Evolutionary conservation across 768 basidiomycete genomes (phyloP).

Genomic region (Grammothele lineata): DNA sequence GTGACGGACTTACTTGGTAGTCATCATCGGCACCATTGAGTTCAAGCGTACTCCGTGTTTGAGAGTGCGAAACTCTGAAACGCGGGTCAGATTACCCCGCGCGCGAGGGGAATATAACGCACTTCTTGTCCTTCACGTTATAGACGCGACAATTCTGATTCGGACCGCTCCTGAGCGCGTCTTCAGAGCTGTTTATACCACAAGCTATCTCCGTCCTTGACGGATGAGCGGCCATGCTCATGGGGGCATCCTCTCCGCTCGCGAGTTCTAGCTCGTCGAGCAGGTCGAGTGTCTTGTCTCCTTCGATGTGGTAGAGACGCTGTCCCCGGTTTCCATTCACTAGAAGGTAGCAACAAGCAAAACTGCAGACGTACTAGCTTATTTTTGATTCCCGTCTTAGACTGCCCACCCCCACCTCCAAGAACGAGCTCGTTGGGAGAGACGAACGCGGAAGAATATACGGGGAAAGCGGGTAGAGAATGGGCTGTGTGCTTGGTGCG

Average conservation of each 20-base stretch:
- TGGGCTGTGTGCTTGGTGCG: slow-evolving; percentile 78
- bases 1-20: slow-evolving; percentile 66
- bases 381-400: slow-evolving; percentile 89
- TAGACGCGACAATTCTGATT: slow-evolving; percentile 89
- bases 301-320: slow-evolving; percentile 64
- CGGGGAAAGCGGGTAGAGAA: slow-evolving; percentile 77
- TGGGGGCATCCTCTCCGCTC: slow-evolving; percentile 88
- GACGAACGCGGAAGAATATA: slow-evolving; percentile 83
- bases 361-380: slow-evolving; percentile 61
- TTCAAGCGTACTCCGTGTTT: slow-evolving; percentile 57
- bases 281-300: slow-evolving; percentile 48
- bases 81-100: neutral
- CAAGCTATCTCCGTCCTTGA: slow-evolving; percentile 63
- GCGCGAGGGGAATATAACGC: slow-evolving; percentile 12
- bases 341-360: neutral
- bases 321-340: slow-evolving; percentile 24
- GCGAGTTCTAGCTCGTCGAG: slow-evolving; percentile 72
- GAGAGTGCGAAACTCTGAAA: slow-evolving; percentile 48
- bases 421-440: slow-evolving; percentile 68
- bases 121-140: slow-evolving; percentile 56
- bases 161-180: slow-evolving; percentile 54
- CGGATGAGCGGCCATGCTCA: slow-evolving; percentile 79
- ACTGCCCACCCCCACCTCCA: slow-evolving; percentile 88
- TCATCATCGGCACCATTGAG: slow-evolving; percentile 59
- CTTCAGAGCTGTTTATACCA: slow-evolving; percentile 79